Evolutionary conservation across 78 protist species (phyloP), one percentile per base, ranked within the genome.

Genomic region (Dictyostelium firmibasis): DNA sequence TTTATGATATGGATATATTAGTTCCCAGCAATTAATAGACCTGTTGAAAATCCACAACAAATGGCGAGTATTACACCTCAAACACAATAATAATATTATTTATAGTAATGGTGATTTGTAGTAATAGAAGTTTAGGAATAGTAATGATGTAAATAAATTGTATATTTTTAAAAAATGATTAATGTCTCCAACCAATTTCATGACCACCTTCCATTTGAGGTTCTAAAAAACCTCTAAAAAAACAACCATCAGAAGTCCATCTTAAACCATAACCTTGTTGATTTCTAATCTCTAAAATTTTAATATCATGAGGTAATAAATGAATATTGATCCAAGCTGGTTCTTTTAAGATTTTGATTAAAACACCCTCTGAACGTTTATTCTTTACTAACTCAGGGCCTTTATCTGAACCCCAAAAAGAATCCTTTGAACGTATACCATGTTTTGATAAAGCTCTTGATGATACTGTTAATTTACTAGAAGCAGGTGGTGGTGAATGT

Each of bases 121-220:
- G n/a, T n/a, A n/a, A n/a, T n/a, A n/a, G n/a, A n/a, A n/a, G n/a
- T n/a, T n/a, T n/a, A n/a, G n/a, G n/a, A n/a, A n/a, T n/a, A n/a
- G n/a, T n/a, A n/a, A n/a, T 2, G 0, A 25, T 64, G 74, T 64
- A 25, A 25, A 64, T 64, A 64, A 25, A 25, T 64, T 64, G 74
- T 67, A 11, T 10, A 67, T 3, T 10, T 53, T 13, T 53, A 14
- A 64, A 23, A 64, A 64, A n/a, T 31, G 0, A 25, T 88, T 43
- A 88, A 64, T 88, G 93, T 79, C 47, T 88, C 93, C 93, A 88
- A 29, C 93, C 93, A 23, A 77, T 79, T 64, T 78, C 85, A n/a
- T 88, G 93, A 2, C 93, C 93, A 88, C 50, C 86, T 88, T 75
- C 84, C 94, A 89, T 89, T 81, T 76, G 84, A 29, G 94, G 94